Conservation (phyloP, 805 yeast species). For the Candida pseudofarinosa region DNA sequence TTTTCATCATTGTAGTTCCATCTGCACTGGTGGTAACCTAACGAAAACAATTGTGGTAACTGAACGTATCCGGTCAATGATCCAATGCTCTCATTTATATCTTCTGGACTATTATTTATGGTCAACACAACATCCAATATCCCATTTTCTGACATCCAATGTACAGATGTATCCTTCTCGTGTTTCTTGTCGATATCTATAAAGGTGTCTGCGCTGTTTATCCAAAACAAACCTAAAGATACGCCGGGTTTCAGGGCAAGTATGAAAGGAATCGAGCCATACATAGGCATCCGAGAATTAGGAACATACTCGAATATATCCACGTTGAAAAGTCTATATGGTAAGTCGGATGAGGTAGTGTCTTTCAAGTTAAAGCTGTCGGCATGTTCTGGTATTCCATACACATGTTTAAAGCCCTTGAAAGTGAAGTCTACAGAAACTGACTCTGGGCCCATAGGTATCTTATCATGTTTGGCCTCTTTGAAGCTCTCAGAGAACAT, state of each 20-base stretch:
- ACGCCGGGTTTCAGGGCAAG: slow-evolving; percentile 56
- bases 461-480: slow-evolving; percentile 60
- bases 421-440: slow-evolving; percentile 76
- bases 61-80: slow-evolving; percentile 65
- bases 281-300: slow-evolving; percentile 83
- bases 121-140: slow-evolving; percentile 69
- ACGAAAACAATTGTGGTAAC: slow-evolving; percentile 72
- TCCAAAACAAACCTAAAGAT: slow-evolving; percentile 83
- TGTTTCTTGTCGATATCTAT: slow-evolving; percentile 56
- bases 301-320: slow-evolving; percentile 93
- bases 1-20: slow-evolving; percentile 93
- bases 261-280: slow-evolving; percentile 90
- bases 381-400: slow-evolving; percentile 98
- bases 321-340: slow-evolving; percentile 86
- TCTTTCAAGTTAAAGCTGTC: slow-evolving; percentile 71
- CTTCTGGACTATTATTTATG: slow-evolving; percentile 54
- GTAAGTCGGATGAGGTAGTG: slow-evolving; percentile 54
- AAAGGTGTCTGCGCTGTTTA: slow-evolving; percentile 89
- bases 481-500: slow-evolving; percentile 68
- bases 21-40: slow-evolving; percentile 94
- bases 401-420: slow-evolving; percentile 57
- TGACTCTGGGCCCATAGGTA: slow-evolving; percentile 87
- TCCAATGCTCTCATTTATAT: slow-evolving; percentile 60
- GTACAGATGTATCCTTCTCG: slow-evolving; percentile 45
- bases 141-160: slow-evolving; percentile 95